Base-by-base conservation (phyloP, 257 asterid species). In the Parsonsia alboflavescens region DNA sequence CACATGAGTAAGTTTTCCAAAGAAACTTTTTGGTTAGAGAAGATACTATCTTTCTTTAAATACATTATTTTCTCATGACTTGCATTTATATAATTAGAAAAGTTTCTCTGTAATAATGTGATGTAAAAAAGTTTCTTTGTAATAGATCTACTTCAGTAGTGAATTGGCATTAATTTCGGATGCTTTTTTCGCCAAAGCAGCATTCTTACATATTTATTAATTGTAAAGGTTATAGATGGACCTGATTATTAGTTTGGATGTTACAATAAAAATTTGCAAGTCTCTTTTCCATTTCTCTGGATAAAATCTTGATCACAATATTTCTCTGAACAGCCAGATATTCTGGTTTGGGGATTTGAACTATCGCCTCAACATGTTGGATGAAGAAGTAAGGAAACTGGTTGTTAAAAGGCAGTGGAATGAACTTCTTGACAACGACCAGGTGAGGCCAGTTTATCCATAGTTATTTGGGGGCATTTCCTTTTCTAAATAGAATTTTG, bases 321-420 rank as follows among this genome's bases (percentile, higher is more conserved):
- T 77, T 63, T 73, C n/a, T 49, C 61, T 81, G 67, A 76, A 80
- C 97, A 93, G 97, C 80, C 89, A 88, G 86, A 90, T 91, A 87
- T 93, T 93, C 87, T 93, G 98, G 97, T 90, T 93, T 69, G 98
- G 98, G n/a, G 98, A 93, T 79, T 80, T 93, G 85, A 93, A 93
- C 49, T 93, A 93, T 80, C 96, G 98, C 58, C 82, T 93, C 81
- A 90, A 81, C 82, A 77, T 93, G 90, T 54, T 66, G 48, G 96
- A 91, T 76, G 80, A 74, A 61, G 87, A 91, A 49, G 93, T 89
- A 50, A 84, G 98, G 78, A 89, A 85, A 77, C 91, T 87, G 22
- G 93, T 91, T n/a, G 87, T 84, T 1, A 80, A 80, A 68, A 86
- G 83, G 89, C 87, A 89, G 71, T 93, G 97, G 97, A 72, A 74